These are phyloP conservation scores for Lactifluus pinguis DNA, from an alignment of 768 basidiomycete genomes.

Conservation along the genomic window DNA sequence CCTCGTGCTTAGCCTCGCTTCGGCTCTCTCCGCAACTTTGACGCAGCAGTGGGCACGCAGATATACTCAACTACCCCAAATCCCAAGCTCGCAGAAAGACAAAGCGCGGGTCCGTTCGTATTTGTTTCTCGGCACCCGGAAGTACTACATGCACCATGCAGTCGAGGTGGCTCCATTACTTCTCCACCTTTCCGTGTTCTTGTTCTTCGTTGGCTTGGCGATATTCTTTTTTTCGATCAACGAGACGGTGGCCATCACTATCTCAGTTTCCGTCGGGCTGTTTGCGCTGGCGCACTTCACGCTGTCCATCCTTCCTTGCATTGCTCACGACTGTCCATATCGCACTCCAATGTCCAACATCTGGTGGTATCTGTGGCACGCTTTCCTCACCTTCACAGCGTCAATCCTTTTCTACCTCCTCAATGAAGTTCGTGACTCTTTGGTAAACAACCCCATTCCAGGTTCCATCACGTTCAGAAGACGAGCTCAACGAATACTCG, in stretches of 20 bases:
- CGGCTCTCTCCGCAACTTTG: constrained; percentile 8
- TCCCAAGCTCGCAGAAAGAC: constrained; percentile 23
- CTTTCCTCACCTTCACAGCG: background rate
- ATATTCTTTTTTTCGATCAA: constrained; percentile 32
- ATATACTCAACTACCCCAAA: constrained; percentile 19
- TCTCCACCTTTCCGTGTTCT: constrained; percentile 39
- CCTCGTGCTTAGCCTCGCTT: constrained; percentile 12
- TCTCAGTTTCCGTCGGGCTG: background rate
- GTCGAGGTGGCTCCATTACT: constrained; percentile 37
- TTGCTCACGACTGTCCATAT: constrained; percentile 17
- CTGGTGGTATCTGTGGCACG: background rate
- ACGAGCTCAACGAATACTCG: background rate
- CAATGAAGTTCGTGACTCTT: too few species aligned
- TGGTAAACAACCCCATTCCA: too few species aligned
- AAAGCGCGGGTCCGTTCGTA: constrained; percentile 31
- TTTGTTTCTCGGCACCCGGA: constrained; percentile 32
- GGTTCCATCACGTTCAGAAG: too few species aligned
- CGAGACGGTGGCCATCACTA: constrained; percentile 7
- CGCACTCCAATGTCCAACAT: too few species aligned
- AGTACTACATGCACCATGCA: constrained; percentile 32
- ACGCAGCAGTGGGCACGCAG: constrained; percentile 16
- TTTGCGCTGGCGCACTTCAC: constrained; percentile 10
- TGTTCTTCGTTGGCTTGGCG: constrained; percentile 42
- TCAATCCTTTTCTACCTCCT: too few species aligned
- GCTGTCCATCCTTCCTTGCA: constrained; percentile 15